These are phyloP conservation scores for Aspergillus piperis DNA, from an alignment of 2,329 filamentous ascomycete genomes.

Conservation along the genomic window DNA sequence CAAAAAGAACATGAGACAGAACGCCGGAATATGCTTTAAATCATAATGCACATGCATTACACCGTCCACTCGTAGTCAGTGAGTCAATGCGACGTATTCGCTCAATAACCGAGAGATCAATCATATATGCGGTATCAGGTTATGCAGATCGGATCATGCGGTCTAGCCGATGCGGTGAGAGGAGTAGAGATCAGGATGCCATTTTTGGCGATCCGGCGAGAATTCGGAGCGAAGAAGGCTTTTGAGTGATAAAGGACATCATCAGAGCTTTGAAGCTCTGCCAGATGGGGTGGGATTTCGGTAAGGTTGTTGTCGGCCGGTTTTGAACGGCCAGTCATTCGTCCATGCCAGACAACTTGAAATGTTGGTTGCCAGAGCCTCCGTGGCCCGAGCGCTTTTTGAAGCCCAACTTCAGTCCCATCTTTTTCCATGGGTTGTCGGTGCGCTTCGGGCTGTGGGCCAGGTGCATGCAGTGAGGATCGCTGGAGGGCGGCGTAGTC, in stretches of 20 bases:
- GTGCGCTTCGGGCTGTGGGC: conserved; percentile 44
- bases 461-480: conserved; percentile 33
- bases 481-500: conserved; percentile 52
- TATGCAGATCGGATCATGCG: conserved; percentile 20
- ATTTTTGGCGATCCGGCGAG: neutral
- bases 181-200: neutral
- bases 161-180: neutral
- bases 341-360: conserved; percentile 28
- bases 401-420: conserved; percentile 52
- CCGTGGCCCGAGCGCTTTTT: conserved; percentile 39
- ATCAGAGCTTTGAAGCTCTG: conserved; percentile 5
- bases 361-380: conserved; percentile 27
- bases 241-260: neutral
- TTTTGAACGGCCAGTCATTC: conserved; percentile 20
- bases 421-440: conserved; percentile 56
- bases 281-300: neutral
- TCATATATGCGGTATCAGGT: conserved; percentile 14
- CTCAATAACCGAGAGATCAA: conserved; percentile 16
- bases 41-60: conserved; percentile 25
- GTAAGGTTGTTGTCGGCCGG: neutral
- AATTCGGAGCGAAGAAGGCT: neutral
- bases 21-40: conserved; percentile 25
- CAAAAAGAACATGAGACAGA: conserved; percentile 8
- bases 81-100: conserved; percentile 15
- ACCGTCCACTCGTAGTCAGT: conserved; percentile 24